Evolutionary conservation across 1,139 yeast genomes (phyloP).

Genomic region (Candida sanyaensis): DNA sequence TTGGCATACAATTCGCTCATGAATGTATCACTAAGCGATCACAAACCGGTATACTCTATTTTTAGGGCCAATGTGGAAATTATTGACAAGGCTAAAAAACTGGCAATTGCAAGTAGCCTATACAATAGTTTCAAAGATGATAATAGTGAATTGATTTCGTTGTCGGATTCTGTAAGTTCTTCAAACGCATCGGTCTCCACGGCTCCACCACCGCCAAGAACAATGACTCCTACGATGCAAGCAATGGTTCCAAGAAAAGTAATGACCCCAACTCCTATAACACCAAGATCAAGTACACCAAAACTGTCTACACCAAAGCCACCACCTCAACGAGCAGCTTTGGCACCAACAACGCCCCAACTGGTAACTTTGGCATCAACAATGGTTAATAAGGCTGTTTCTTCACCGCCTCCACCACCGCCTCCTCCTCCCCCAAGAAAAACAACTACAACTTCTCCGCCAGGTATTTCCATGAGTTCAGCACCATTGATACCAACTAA

Average conservation of each 20-base stretch:
- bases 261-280: conserved; percentile 20
- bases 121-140: neutral
- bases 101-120: neutral
- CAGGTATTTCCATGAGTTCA: conserved; percentile 33
- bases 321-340: neutral
- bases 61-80: conserved; percentile 65
- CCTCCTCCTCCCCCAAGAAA: neutral
- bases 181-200: neutral
- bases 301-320: conserved; percentile 12
- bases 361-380: too few species aligned
- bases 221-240: neutral
- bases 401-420: neutral
- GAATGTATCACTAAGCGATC: conserved; percentile 74
- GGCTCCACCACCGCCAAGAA: neutral
- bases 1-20: conserved; percentile 60
- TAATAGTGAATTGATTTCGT: neutral
- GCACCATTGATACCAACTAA: conserved; percentile 41
- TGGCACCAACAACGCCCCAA: too few species aligned
- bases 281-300: conserved; percentile 22
- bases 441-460: conserved; percentile 17
- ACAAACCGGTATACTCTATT: conserved; percentile 85
- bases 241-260: neutral
- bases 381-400: too few species aligned
- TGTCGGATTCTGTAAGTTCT: neutral
- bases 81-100: conserved; percentile 48